phyloP scores from a whole-genome alignment of 176 grass and related monocot genomes.

The Chrysopogon serrulatus region DNA sequence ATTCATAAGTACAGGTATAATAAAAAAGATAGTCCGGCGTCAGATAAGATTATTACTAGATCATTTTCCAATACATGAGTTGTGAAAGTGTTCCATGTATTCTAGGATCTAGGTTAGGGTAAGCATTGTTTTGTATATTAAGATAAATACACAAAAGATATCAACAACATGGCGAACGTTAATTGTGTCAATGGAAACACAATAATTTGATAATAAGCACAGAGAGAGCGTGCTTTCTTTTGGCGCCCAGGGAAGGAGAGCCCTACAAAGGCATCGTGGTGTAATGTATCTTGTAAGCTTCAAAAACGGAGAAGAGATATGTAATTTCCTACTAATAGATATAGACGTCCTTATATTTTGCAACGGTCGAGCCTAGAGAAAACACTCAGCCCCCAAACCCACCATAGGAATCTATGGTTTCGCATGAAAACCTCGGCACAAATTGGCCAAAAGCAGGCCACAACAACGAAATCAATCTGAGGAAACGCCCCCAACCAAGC shows the following conservation, averaged over 20 bases:
- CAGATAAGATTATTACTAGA: not conserved
- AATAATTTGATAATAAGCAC: not conserved
- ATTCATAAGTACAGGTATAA: not conserved
- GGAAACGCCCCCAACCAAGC: conserved; percentile 4
- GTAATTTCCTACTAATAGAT: not conserved
- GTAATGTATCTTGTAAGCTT: not conserved
- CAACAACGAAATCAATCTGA: not conserved
- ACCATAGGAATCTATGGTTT: not conserved
- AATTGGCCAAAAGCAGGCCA: not conserved
- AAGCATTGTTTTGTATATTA: not conserved
- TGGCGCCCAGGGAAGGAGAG: not conserved
- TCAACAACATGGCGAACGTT: not conserved
- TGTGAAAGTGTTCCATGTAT: not conserved
- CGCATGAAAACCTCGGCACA: not conserved
- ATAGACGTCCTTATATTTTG: not conserved
- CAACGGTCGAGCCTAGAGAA: not conserved
- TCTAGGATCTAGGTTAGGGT: not conserved
- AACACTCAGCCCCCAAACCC: not conserved
- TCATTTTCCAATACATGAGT: not conserved
- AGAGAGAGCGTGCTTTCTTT: not conserved
- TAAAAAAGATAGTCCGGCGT: not conserved
- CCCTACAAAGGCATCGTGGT: not conserved
- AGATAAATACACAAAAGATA: not conserved
- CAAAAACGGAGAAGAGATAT: not conserved
- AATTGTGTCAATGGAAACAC: not conserved